Base-by-base conservation (phyloP, 495 filamentous ascomycete genomes). In the Hyaloscypha hepaticicola region DNA sequence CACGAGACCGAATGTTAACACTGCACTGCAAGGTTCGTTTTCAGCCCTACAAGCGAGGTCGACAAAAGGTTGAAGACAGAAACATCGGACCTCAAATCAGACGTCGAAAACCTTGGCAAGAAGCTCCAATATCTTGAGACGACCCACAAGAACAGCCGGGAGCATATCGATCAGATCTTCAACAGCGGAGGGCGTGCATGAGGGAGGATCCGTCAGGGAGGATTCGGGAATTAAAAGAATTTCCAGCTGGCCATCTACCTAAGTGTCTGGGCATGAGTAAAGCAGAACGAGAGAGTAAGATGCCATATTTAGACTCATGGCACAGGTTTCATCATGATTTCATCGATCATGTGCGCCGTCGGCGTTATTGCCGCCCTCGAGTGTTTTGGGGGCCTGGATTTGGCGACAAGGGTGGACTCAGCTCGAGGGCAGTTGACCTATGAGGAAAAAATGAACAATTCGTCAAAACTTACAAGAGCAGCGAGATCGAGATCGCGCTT, bases 121-220 rank as follows among this genome's bases (percentile, higher is more conserved):
- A 91, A 93, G 78, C 82, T 96, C 63, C 86, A 94, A 62, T 98
- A 97, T 74, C 84, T 97, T 9, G 96, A 99, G 79, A 95, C 89
- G 62, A 98, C 95, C 56, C 86, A 91, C 72, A 91, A 96, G 82
- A 99, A 97, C 70, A 95, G 92, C 73, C 83, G 87, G 68, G 87
- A 92, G 70, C 90, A 96, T 72, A 85, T 98, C 66, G 90, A 97
- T 75, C 88, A 90, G 75, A 91, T 99, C 58, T 79, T 93, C 64
- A 85, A 83, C 71, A 81, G 64, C 49, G 72, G 70, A 50, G 69
- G 65, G 28, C 63, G 66, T 53, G 61, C 62, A 49, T 71, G 56
- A 68, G 49, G 48, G 34, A 25, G 31, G 29, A 52, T 33, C 31
- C 38, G 34, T 62, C 41, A 12, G 19, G 28, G 25, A 55, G 21